A percentile compares a stretch with the other conserved stretches of the same genome.
phyloP scores from a whole-genome alignment of 106 monocot genomes.

The Ottelia alismoides region DNA sequence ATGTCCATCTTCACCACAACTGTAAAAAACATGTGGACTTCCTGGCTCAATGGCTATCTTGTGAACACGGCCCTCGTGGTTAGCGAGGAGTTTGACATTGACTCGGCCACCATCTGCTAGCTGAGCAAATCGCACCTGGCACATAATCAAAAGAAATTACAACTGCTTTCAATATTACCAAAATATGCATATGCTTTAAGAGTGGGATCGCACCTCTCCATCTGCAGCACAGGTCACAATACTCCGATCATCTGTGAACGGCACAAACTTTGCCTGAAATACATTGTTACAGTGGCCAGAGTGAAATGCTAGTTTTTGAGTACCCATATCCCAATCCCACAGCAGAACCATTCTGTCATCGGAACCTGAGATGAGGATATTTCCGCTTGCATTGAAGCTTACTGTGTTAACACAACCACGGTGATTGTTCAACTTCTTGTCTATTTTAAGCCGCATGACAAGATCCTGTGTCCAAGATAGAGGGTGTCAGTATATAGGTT shows the following conservation, averaged over 20 bases:
- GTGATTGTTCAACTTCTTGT: constrained; percentile 55
- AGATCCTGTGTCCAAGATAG: constrained; percentile 42
- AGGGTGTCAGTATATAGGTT: neutral
- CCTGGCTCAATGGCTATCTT: constrained; percentile 77
- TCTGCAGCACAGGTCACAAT: constrained; percentile 93
- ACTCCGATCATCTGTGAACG: constrained; percentile 49
- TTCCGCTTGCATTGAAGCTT: constrained; percentile 67
- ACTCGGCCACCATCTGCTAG: constrained; percentile 45
- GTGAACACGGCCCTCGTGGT: constrained; percentile 45
- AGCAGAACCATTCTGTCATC: constrained; percentile 81
- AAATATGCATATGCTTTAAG: neutral
- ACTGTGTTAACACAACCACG: constrained; percentile 91
- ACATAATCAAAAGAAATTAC: neutral
- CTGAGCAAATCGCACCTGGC: constrained; percentile 63
- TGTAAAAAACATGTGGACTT: constrained; percentile 68
- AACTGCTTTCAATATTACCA: neutral
- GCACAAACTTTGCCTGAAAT: constrained; percentile 82
- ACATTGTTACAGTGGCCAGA: constrained; percentile 79
- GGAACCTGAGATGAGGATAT: constrained; percentile 76
- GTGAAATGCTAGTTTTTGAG: constrained; percentile 45
- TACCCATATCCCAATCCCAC: constrained; percentile 80
- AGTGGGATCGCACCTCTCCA: constrained; percentile 54
- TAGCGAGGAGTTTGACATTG: constrained; percentile 22
- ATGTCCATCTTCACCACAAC: constrained; percentile 68
- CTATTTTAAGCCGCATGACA: constrained; percentile 49